Conservation (phyloP, 768 basidiomycete genomes). For the Trichaptum fuscoviolaceum region DNA sequence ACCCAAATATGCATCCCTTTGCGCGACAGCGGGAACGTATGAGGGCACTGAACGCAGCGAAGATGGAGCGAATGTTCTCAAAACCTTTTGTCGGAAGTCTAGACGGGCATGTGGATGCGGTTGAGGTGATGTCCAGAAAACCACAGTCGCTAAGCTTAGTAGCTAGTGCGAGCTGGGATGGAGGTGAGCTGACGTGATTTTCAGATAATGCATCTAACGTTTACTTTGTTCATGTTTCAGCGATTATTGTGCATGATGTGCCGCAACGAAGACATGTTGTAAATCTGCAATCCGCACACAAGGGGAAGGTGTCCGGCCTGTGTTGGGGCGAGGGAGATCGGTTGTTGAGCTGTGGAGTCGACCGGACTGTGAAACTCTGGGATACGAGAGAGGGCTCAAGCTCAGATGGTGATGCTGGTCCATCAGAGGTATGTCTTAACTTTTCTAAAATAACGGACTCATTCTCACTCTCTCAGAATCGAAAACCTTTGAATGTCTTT, state of each 20-base stretch:
- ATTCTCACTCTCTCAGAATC: conserved; percentile 19
- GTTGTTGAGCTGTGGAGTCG: conserved; percentile 76
- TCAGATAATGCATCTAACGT: neutral
- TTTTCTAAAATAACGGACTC: neutral
- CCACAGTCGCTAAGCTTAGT: conserved; percentile 70
- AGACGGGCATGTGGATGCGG: conserved; percentile 91
- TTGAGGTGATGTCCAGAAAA: conserved; percentile 77
- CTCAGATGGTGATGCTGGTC: conserved; percentile 30
- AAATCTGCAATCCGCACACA: conserved; percentile 67
- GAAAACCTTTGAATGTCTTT: conserved; percentile 71
- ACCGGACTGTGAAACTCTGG: conserved; percentile 83
- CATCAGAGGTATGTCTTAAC: conserved; percentile 30
- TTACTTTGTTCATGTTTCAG: conserved; percentile 32
- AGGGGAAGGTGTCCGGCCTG: conserved; percentile 80
- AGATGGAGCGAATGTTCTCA: conserved; percentile 97
- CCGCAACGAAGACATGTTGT: conserved; percentile 48
- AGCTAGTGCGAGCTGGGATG: conserved; percentile 94
- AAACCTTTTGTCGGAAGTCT: conserved; percentile 89
- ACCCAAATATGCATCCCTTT: conserved; percentile 95
- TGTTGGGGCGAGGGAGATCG: conserved; percentile 62
- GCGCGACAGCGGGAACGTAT: conserved; percentile 88
- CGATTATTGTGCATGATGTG: conserved; percentile 82
- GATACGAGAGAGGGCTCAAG: conserved; percentile 30
- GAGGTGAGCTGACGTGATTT: conserved; percentile 52
- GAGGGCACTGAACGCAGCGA: conserved; percentile 89